These are phyloP conservation scores for Russula sp. DNA, from an alignment of 768 basidiomycete species.

Conservation along the genomic window DNA sequence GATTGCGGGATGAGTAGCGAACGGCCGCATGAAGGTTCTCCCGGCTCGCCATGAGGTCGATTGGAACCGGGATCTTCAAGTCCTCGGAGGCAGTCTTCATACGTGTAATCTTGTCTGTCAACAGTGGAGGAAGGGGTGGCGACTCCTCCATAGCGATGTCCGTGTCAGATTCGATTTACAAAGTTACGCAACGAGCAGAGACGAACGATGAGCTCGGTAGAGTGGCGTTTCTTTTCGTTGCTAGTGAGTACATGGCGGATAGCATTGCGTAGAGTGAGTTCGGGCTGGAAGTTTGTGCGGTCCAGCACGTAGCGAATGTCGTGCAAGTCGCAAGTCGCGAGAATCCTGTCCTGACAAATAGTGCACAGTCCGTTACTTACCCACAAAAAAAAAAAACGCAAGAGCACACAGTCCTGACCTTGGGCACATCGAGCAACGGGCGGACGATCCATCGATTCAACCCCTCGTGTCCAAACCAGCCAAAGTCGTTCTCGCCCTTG, in stretches of 20 bases:
- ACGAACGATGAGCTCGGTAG: conserved; percentile 1
- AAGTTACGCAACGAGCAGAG: not conserved
- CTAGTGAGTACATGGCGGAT: conserved; percentile 45
- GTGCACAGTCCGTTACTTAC: not conserved
- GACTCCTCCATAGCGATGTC: not conserved
- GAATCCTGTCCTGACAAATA: conserved; percentile 61
- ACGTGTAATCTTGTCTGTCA: conserved; percentile 1
- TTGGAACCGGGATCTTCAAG: conserved; percentile 14
- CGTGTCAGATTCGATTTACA: not conserved
- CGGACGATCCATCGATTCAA: conserved; percentile 67
- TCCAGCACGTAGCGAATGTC: conserved; percentile 58
- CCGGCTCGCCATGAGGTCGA: conserved; percentile 16
- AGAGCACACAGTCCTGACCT: conserved; percentile 40
- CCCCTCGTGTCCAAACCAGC: conserved; percentile 47
- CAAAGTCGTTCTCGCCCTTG: conserved; percentile 29
- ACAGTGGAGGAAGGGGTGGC: conserved; percentile 1
- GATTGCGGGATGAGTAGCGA: conserved; percentile 1
- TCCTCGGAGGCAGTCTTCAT: not conserved
- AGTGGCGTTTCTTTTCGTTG: conserved; percentile 16
- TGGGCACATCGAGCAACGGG: conserved; percentile 60
- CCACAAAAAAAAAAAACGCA: not conserved
- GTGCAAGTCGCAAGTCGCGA: conserved; percentile 68
- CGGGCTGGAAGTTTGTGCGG: conserved; percentile 68
- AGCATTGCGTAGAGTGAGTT: conserved; percentile 64
- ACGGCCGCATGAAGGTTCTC: conserved; percentile 14